Base-by-base conservation (phyloP, 2,329 filamentous ascomycete genomes). In the Cladosporium halotolerans region DNA sequence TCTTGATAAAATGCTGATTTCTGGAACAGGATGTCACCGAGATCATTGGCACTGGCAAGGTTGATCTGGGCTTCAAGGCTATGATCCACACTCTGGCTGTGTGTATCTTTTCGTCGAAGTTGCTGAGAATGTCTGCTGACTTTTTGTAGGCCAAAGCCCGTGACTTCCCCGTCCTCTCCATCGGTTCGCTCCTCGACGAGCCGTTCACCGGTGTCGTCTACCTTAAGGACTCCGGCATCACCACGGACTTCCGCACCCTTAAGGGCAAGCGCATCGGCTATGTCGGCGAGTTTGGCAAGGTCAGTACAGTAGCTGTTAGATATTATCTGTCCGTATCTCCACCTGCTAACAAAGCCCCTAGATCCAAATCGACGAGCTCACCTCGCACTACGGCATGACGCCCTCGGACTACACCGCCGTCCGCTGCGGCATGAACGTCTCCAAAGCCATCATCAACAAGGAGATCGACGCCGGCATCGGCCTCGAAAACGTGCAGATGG, bases 351-450 rank as follows among this genome's bases (percentile, higher is more conserved):
- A 3, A n/a, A n/a, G 28, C 9, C 16, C 9, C 31, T 13, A 85
- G 79, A 89, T 89, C 67, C 86, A 89, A 73, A 89, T 90, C 60
- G 87, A 90, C 67, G 87, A 90, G 67, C 79, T 90, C 57, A 89
- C 86, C 45, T 82, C 82, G 43, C 81, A 89, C 77, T 89, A 89
- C 67, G 85, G 84, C 66, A 88, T 89, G 81, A 77, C 79, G 1
- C 81, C 85, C 0, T 71, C 75, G 5, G 85, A 89, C 73, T 89
- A 90, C 76, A 87, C 83, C 1, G 85, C 86, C 34, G 78, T 90
- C 7, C 84, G 86, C 54, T 89, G 86, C 66, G 87, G 86, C 58
- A 90, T 89, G 86, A 89, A 90, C 68, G 84, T 90, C 45, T 83
- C 82, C 68, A 85, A 85, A 68, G 85, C 85, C 62, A 88, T 89